Evolutionary conservation across 208 protist species (phyloP).

Genomic region (Jaenimonas drosophilae): DNA sequence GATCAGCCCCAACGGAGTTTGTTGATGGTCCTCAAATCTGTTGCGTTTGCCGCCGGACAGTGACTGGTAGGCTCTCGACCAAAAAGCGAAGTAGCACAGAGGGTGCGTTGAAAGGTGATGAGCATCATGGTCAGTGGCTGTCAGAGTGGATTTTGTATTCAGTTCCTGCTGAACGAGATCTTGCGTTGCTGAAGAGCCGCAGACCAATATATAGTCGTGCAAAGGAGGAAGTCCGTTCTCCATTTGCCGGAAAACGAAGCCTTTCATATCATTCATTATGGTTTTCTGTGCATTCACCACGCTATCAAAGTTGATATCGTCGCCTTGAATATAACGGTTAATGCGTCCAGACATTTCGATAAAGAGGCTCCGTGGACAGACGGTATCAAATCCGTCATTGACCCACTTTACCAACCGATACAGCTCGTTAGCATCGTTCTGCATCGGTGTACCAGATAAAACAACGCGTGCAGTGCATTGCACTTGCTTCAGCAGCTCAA

Average conservation of each 20-base stretch:
- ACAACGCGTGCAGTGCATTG: constrained; percentile 49
- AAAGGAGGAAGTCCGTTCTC: constrained; percentile 69
- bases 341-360: constrained; percentile 40
- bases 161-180: constrained; percentile 13
- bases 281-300: constrained; percentile 57
- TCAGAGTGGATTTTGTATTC: constrained; percentile 5
- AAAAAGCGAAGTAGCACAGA: constrained; percentile 67
- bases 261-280: constrained; percentile 80
- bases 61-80: constrained; percentile 42
- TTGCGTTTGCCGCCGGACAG: constrained; percentile 12
- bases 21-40: constrained; percentile 4
- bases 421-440: constrained; percentile 79
- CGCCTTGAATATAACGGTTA: constrained; percentile 60
- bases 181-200: constrained; percentile 49
- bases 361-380: constrained; percentile 46
- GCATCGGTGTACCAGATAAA: constrained; percentile 85
- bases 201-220: constrained; percentile 78
- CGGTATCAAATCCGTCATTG: constrained; percentile 30
- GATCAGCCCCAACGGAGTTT: too few relatives aligned
- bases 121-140: constrained; percentile 52
- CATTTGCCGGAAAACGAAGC: constrained; percentile 81
- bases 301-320: constrained; percentile 32
- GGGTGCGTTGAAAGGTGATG: constrained; percentile 78
- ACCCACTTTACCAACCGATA: constrained; percentile 80
- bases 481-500: constrained; percentile 36